Conservation (phyloP, 73 alveolate species). For the Blepharisma japonicum region DNA sequence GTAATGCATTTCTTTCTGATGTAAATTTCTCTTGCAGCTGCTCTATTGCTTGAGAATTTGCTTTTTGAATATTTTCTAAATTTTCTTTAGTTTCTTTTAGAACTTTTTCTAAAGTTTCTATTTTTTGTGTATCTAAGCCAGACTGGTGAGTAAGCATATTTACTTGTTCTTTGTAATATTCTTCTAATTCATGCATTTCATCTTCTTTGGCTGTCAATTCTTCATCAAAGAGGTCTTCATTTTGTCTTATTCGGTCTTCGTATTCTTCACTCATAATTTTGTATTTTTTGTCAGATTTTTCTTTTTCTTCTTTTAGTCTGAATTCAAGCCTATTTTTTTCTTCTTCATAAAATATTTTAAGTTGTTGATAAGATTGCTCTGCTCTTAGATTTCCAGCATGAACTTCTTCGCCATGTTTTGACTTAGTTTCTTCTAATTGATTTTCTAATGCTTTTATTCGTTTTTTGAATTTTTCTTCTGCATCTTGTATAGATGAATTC, state of each 20-base stretch:
- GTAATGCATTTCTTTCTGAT: constrained; percentile 60
- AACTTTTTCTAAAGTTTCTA: constrained; percentile 25
- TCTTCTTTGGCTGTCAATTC: constrained; percentile 28
- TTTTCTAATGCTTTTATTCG: not conserved
- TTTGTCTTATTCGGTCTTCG: constrained; percentile 51
- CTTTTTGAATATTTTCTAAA: constrained; percentile 3
- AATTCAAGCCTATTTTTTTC: constrained; percentile 78
- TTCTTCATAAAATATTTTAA: constrained; percentile 65
- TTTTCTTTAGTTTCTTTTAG: constrained; percentile 26
- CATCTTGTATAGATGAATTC: not conserved
- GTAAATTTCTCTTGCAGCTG: not conserved
- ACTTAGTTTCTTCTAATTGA: not conserved
- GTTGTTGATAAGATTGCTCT: constrained; percentile 64
- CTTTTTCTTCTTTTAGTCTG: constrained; percentile 66
- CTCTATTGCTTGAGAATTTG: constrained; percentile 2
- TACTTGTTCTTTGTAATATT: constrained; percentile 18
- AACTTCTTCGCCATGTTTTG: constrained; percentile 10
- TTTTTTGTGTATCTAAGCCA: constrained; percentile 28
- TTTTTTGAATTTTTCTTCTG: not conserved
- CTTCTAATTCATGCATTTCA: constrained; percentile 4
- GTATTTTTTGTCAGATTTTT: constrained; percentile 24
- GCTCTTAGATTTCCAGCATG: not conserved
- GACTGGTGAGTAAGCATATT: not conserved
- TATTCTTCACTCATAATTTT: constrained; percentile 45
- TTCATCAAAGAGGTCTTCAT: constrained; percentile 42